A percentile compares a stretch with the other conserved stretches of the same genome.
Conservation (phyloP, 2,329 filamentous ascomycete species). For the Colletotrichum neosansevieriae region DNA sequence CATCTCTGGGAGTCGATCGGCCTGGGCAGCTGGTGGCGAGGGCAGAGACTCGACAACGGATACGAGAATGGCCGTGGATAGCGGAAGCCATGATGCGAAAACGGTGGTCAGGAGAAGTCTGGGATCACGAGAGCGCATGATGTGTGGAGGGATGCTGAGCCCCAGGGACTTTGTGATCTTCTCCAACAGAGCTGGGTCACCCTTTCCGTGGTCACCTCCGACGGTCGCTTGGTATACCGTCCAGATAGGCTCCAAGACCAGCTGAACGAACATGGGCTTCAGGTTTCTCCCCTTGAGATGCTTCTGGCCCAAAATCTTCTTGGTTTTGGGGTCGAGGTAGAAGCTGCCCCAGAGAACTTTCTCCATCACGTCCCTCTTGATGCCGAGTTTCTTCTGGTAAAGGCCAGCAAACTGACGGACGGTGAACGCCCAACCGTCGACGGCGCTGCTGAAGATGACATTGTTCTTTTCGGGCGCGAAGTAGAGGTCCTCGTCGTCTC, state of each 20-base stretch:
- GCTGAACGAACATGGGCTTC: constrained; percentile 97
- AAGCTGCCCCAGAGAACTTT: constrained; percentile 98
- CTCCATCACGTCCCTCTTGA: constrained; percentile 88
- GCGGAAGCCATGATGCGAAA: constrained; percentile 89
- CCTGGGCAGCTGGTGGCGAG: constrained; percentile 84
- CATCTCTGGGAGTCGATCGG: constrained; percentile 81
- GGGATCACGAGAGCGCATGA: constrained; percentile 86
- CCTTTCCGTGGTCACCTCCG: constrained; percentile 84
- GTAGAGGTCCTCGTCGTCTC: constrained; percentile 96
- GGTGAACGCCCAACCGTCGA: constrained; percentile 99
- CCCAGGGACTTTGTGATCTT: constrained; percentile 95
- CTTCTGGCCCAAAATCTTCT: constrained; percentile 89
- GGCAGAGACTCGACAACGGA: constrained; percentile 95
- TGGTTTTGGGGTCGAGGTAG: constrained; percentile 96
- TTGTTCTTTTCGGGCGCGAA: constrained; percentile 99
- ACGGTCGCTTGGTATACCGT: constrained; percentile 92
- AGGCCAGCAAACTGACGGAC: constrained; percentile 91
- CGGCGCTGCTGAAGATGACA: constrained; percentile 97
- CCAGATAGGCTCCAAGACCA: constrained; percentile 97
- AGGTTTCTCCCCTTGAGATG: constrained; percentile 91
- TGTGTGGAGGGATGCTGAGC: constrained; percentile 85
- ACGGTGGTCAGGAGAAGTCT: constrained; percentile 86
- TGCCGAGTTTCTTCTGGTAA: constrained; percentile 97
- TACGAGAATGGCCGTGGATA: constrained; percentile 92
- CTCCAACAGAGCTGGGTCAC: constrained; percentile 84